These are phyloP conservation scores for Calycina marina DNA, from an alignment of 2,329 filamentous ascomycete genomes.

Conservation along the genomic window DNA sequence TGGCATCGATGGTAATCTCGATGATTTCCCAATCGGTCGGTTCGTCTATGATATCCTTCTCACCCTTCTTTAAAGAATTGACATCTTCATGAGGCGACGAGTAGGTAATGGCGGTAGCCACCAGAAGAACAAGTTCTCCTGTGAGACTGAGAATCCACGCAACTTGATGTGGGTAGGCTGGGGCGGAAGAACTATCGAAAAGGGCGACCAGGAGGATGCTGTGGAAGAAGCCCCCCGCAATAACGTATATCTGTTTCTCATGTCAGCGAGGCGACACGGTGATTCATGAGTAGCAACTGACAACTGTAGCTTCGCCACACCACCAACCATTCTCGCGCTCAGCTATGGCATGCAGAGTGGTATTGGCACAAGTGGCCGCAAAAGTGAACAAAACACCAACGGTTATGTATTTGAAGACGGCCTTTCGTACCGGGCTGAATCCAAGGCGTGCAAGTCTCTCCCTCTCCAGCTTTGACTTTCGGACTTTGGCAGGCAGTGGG, in stretches of 20 bases:
- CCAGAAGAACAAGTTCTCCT: constrained; percentile 60
- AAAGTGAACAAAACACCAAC: constrained; percentile 60
- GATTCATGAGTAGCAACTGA: constrained; percentile 31
- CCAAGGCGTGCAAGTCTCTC: constrained; percentile 26
- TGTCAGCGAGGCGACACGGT: constrained; percentile 3
- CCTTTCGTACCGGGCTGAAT: constrained; percentile 52
- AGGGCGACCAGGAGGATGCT: constrained; percentile 75
- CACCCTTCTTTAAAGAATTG: constrained; percentile 26
- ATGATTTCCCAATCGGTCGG: constrained; percentile 41
- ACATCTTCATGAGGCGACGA: constrained; percentile 45
- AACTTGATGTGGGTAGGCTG: constrained; percentile 63
- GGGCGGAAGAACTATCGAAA: constrained; percentile 68
- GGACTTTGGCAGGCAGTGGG: constrained; percentile 46
- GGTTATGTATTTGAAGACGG: constrained; percentile 63
- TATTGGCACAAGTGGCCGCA: constrained; percentile 56
- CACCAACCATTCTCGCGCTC: constrained; percentile 57
- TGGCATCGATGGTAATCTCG: constrained; percentile 50
- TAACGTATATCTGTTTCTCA: constrained; percentile 58
- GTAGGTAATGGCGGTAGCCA: constrained; percentile 54
- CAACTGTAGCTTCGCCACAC: constrained; percentile 65
- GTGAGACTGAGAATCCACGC: constrained; percentile 64
- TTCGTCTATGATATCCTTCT: constrained; percentile 26
- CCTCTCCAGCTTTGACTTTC: constrained; percentile 28
- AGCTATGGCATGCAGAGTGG: constrained; percentile 60
- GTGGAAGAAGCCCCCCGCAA: constrained; percentile 77